Evolutionary conservation across 176 grass and related monocot species (phyloP).

Genomic region (Oryza meyeriana): DNA sequence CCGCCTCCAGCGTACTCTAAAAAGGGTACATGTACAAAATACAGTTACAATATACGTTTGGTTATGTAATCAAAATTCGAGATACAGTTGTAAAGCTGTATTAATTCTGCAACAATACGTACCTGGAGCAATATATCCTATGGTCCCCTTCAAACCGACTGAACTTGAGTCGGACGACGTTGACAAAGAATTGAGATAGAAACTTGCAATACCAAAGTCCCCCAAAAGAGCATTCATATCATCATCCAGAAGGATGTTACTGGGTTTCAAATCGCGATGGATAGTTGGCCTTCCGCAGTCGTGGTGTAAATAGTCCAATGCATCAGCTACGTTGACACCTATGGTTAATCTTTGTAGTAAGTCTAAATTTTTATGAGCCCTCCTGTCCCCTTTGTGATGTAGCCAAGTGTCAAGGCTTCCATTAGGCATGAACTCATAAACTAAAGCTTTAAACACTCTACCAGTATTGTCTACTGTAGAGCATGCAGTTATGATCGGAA

Average conservation of each 20-base stretch:
- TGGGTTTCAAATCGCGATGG: constrained; percentile 47
- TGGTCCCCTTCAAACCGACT: constrained; percentile 30
- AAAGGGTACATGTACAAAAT: not conserved
- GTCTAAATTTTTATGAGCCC: constrained; percentile 18
- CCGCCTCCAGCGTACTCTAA: not conserved
- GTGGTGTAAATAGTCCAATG: constrained; percentile 41
- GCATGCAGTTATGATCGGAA: constrained; percentile 44
- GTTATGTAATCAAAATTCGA: too few species aligned
- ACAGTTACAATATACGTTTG: not conserved
- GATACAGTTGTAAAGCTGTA: too few species aligned
- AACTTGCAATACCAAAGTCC: constrained; percentile 50
- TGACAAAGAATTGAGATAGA: not conserved
- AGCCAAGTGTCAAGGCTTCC: constrained; percentile 53
- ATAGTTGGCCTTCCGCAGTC: not conserved
- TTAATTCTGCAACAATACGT: too few species aligned
- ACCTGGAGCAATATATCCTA: constrained; percentile 43
- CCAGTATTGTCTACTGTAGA: constrained; percentile 16
- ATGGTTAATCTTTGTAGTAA: constrained; percentile 19
- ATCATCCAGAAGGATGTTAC: constrained; percentile 43
- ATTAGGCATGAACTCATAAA: constrained; percentile 60
- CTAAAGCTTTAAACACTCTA: constrained; percentile 42
- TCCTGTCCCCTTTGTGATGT: not conserved
- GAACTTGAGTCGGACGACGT: not conserved
- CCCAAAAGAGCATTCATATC: constrained; percentile 44
- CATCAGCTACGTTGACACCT: constrained; percentile 26